Evolutionary conservation across 2,329 filamentous ascomycete genomes (phyloP).

Genomic region (Penicillium sp.): DNA sequence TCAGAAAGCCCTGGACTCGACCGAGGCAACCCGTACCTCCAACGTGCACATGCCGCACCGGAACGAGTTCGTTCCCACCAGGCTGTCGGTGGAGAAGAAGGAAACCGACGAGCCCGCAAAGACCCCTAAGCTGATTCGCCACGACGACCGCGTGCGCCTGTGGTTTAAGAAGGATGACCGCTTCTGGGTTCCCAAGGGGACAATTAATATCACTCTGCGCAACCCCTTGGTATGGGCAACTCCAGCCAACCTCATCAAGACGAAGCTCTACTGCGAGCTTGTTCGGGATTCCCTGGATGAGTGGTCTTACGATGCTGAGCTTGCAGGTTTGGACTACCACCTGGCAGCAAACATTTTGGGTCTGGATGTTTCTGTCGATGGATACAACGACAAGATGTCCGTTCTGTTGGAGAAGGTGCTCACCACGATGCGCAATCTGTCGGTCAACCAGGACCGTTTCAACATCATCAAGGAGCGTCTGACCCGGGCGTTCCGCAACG

Average conservation of each 20-base stretch:
- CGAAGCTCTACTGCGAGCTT: constrained; percentile 74
- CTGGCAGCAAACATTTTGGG: constrained; percentile 69
- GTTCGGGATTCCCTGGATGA: constrained; percentile 85
- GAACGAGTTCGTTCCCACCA: constrained; percentile 93
- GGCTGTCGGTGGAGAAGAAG: constrained; percentile 91
- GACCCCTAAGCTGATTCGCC: constrained; percentile 74
- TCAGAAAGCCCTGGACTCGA: constrained; percentile 56
- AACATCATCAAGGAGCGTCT: constrained; percentile 84
- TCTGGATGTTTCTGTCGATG: constrained; percentile 70
- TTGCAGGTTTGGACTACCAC: constrained; percentile 80
- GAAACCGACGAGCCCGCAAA: constrained; percentile 70
- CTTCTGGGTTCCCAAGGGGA: constrained; percentile 96
- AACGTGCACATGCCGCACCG: constrained; percentile 81
- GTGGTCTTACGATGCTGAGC: constrained; percentile 92
- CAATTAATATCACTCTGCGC: constrained; percentile 71
- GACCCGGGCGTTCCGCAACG: constrained; percentile 72
- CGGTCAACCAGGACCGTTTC: constrained; percentile 82
- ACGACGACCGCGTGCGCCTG: constrained; percentile 71
- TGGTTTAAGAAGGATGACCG: constrained; percentile 99
- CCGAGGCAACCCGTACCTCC: constrained; percentile 55
- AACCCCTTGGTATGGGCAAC: constrained; percentile 75
- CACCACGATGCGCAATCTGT: constrained; percentile 73
- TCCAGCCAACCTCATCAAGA: constrained; percentile 71
- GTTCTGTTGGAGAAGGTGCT: constrained; percentile 88
- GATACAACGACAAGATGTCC: constrained; percentile 94